phyloP scores from a whole-genome alignment of 768 basidiomycete genomes.

The Termitomyces sp. region DNA sequence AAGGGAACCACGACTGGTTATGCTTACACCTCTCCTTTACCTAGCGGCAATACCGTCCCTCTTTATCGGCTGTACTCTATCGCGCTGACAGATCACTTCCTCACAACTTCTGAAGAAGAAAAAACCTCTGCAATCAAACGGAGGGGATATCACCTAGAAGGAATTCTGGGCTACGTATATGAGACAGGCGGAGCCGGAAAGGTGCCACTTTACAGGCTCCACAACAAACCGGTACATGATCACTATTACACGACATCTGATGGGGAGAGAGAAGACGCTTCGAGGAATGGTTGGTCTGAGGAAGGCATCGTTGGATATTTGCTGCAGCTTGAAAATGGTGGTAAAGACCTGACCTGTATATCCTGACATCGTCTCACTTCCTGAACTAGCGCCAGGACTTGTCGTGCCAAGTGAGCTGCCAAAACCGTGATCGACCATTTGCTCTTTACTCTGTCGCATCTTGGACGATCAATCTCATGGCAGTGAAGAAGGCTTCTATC shows the following conservation, averaged over 20 bases:
- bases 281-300: conserved; percentile 18
- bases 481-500: background rate
- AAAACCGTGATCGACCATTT: background rate
- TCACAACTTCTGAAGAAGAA: conserved; percentile 13
- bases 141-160: conserved; percentile 17
- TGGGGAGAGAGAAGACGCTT: conserved; percentile 16
- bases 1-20: conserved; percentile 17
- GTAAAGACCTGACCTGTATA: background rate
- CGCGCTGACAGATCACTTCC: conserved; percentile 16
- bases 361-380: background rate
- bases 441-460: background rate
- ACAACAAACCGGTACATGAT: conserved; percentile 14
- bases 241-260: conserved; percentile 20
- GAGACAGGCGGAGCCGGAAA: conserved; percentile 8
- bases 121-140: conserved; percentile 16
- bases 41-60: conserved; percentile 12
- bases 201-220: conserved; percentile 17
- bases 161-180: conserved; percentile 17
- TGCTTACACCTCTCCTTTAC: conserved; percentile 11
- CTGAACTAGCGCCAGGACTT: conserved; percentile 5
- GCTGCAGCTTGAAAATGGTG: conserved; percentile 6
- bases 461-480: background rate
- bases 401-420: background rate
- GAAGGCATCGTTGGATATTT: conserved; percentile 16
- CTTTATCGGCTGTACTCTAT: conserved; percentile 18